These are phyloP conservation scores for Rhododendron griersonianum DNA, from an alignment of 148 eudicot genomes.

Conservation along the genomic window DNA sequence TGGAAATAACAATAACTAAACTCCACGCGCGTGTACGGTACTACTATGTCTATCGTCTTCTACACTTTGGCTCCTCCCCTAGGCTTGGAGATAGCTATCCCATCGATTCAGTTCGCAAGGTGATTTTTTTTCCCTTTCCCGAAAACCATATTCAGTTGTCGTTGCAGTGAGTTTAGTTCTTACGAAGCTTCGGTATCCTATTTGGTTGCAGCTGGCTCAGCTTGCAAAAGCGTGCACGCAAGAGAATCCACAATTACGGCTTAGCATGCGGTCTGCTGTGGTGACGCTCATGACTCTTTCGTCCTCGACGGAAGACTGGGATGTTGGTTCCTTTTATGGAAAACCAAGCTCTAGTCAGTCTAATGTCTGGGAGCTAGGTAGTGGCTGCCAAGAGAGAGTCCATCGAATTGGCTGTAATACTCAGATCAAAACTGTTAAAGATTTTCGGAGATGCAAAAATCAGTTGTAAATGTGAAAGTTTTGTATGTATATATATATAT, in stretches of 20 bases:
- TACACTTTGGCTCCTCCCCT: too few species aligned
- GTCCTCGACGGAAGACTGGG: conserved; percentile 65
- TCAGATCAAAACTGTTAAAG: neutral
- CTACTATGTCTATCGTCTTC: too few species aligned
- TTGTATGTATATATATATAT: neutral
- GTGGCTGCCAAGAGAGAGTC: neutral
- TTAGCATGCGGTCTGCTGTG: conserved; percentile 66
- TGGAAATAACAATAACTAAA: too few species aligned
- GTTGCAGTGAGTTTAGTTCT: neutral
- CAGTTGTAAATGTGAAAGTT: neutral
- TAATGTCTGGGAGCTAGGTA: conserved; percentile 68
- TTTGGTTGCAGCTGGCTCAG: conserved; percentile 35
- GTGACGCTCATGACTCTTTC: conserved; percentile 66
- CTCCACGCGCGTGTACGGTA: too few species aligned
- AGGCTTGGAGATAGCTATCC: too few species aligned
- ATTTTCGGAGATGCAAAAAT: neutral
- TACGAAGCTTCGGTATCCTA: neutral
- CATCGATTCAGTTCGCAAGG: too few species aligned
- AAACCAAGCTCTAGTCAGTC: conserved; percentile 43
- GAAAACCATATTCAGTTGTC: neutral
- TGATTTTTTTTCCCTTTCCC: too few species aligned
- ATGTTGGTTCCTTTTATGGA: conserved; percentile 53
- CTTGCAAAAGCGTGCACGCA: conserved; percentile 80
- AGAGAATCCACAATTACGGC: conserved; percentile 57
- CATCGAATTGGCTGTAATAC: neutral